A percentile compares a stretch with the other conserved stretches of the same genome.
Conservation (phyloP, 345 rosid genomes). For the Citrus sinensis region DVS_A1.0 CM039164.1:21205001-21205500, state of each 20-base stretch:
- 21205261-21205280: not conserved
- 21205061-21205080: constrained; percentile 28
- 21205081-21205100: constrained; percentile 44
- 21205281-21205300: not conserved
- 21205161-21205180: not conserved
- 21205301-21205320: not conserved
- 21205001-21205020: constrained; percentile 42
- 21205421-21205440: not conserved
- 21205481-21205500: not conserved
- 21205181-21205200: not conserved
- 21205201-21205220: not conserved
- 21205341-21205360: not conserved
- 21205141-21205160: constrained; percentile 48
- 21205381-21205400: not conserved
- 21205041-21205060: constrained; percentile 42
- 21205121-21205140: constrained; percentile 57
- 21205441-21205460: not conserved
- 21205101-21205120: constrained; percentile 68
- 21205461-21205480: not conserved
- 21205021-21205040: constrained; percentile 51
- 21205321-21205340: not conserved
- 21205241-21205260: not conserved
- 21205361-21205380: not conserved
- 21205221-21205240: not conserved
- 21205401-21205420: not conserved